These are phyloP conservation scores for Cyberlindnera veronae DNA, from an alignment of 805 yeast genomes.

Conservation along the genomic window DNA sequence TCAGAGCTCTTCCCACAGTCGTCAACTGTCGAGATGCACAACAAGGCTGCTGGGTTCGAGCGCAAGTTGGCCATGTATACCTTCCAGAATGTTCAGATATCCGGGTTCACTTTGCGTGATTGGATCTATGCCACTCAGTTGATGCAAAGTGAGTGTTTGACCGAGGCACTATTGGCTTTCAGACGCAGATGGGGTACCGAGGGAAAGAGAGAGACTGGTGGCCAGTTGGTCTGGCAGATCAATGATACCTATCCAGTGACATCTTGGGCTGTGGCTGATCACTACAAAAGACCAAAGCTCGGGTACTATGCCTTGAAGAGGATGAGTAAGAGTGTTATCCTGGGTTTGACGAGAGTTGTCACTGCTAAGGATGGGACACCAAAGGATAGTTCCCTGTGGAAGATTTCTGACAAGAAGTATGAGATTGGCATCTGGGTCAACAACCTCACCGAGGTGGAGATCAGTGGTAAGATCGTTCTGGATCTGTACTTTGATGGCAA, in stretches of 20 bases:
- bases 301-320: constrained; percentile 46
- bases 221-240: constrained; percentile 51
- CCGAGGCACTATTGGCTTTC: constrained; percentile 45
- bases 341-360: constrained; percentile 18
- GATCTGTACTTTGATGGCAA: constrained; percentile 9
- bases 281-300: constrained; percentile 39
- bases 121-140: constrained; percentile 53
- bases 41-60: constrained; percentile 47
- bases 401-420: constrained; percentile 7
- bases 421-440: constrained; percentile 14
- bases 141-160: constrained; percentile 48
- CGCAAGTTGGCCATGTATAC: constrained; percentile 44
- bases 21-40: constrained; percentile 41
- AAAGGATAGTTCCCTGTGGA: constrained; percentile 10
- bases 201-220: constrained; percentile 37
- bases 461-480: constrained; percentile 2
- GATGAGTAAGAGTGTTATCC: constrained; percentile 30
- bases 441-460: constrained; percentile 5
- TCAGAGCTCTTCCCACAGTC: constrained; percentile 43
- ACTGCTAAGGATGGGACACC: constrained; percentile 13
- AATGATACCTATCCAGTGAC: constrained; percentile 54
- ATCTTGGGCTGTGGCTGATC: constrained; percentile 48
- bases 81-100: constrained; percentile 40
- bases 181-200: constrained; percentile 42
- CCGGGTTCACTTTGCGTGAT: constrained; percentile 32